Evolutionary conservation across 2,329 filamentous ascomycete species (phyloP).

Genomic region (Epichloe festucae): DNA sequence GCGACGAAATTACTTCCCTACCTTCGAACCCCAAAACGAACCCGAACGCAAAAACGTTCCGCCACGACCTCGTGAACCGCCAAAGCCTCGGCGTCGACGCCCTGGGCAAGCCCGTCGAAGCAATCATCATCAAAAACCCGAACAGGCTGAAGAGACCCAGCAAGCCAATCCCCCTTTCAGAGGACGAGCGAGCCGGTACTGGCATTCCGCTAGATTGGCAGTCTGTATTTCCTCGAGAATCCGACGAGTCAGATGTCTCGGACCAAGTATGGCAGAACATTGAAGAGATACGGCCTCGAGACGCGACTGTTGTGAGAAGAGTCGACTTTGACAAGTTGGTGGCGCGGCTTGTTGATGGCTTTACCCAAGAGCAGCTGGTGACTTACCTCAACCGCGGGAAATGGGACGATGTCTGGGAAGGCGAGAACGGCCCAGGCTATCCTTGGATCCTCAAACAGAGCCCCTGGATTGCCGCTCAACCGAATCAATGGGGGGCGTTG

Average conservation of each 20-base stretch:
- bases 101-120: constrained; percentile 25
- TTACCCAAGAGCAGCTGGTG: constrained; percentile 32
- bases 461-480: constrained; percentile 29
- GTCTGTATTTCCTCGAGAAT: constrained; percentile 15
- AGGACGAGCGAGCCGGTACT: constrained; percentile 8
- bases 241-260: constrained; percentile 12
- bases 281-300: constrained; percentile 32
- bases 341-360: constrained; percentile 27
- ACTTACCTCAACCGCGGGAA: constrained; percentile 23
- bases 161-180: constrained; percentile 8
- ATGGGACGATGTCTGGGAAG: background rate
- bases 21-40: background rate
- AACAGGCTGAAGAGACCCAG: constrained; percentile 15
- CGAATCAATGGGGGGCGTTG: constrained; percentile 6
- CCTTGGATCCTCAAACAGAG: constrained; percentile 28
- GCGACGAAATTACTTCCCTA: background rate
- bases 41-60: constrained; percentile 5
- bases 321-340: constrained; percentile 30
- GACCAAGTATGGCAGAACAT: constrained; percentile 32
- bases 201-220: constrained; percentile 18
- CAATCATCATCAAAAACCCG: constrained; percentile 33
- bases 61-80: constrained; percentile 16
- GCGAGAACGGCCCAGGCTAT: constrained; percentile 11
- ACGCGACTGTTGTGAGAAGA: constrained; percentile 23
- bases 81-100: constrained; percentile 19